Base-by-base conservation (phyloP, 148 eudicot species). In the Selenicereus undatus region DNA sequence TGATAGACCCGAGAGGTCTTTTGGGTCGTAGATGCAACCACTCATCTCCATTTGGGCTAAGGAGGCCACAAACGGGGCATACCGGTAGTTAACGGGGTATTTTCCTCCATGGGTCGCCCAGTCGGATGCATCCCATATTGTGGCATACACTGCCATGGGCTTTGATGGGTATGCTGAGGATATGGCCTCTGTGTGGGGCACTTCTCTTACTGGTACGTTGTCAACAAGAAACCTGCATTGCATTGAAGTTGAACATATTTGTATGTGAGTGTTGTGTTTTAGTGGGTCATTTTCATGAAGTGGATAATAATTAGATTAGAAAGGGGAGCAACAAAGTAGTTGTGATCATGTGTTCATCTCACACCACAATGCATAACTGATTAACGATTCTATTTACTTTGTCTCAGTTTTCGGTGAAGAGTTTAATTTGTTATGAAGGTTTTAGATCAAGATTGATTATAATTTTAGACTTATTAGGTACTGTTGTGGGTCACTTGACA, bases 61-160 rank as follows among this genome's bases (percentile, higher is more conserved):
- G 6, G 97, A 85, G 26, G 89, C 92, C 5, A 89, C 85, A 83
- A 93, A 96, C 27, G 99, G 98, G 17, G 97, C 97, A 76, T 91
- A 96, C 27, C 88, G 85, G 83, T 96, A 96, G 77, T 93, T 78
- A 43, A 96, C 99, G 48, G 97, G 91, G 85, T 93, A 91, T 85
- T 96, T 96, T n/a, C 99, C 99, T 35, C 99, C 99, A 18, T 88
- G 87, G 45, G 98, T 93, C n/a, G 98, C 99, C 99, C 99, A 96
- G 60, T 92, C 82, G 26, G 99, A 96, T 75, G 88, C 99, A 76
- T 96, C 99, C 99, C 99, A 96, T 24, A 96, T 92, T 76, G 99
- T 96, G 13, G 97, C 75, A 43, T 89, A 90, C 9, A 88, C 82
- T 0, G 94, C 87, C 99, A 93, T 96, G 8, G 99, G 93, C 81